A percentile compares a stretch with the other conserved stretches of the same genome.
These are phyloP conservation scores for Ceratocystis cacaofunesta DNA, from an alignment of 2,329 filamentous ascomycete genomes.

Conservation along the genomic window DNA sequence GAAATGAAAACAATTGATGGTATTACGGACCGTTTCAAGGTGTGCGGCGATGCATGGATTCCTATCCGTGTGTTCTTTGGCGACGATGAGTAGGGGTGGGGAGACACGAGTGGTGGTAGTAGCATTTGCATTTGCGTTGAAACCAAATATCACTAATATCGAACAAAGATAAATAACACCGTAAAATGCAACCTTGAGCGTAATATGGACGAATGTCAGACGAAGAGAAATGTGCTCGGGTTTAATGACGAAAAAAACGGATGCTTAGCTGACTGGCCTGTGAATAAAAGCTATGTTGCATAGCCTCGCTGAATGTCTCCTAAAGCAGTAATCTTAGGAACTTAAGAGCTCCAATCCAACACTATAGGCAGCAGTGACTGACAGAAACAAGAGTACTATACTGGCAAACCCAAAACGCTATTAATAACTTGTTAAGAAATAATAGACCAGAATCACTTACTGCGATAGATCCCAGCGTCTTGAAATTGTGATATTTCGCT, in stretches of 20 bases:
- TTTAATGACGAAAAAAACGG: too few relatives aligned
- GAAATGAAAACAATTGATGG: constrained; percentile 55
- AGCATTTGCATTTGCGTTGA: not conserved
- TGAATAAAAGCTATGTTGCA: too few relatives aligned
- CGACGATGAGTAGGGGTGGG: constrained; percentile 50
- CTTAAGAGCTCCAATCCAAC: too few relatives aligned
- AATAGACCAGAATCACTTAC: not conserved
- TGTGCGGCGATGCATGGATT: constrained; percentile 60
- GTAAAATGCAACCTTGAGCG: not conserved
- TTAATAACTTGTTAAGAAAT: not conserved
- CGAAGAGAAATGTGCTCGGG: too few relatives aligned
- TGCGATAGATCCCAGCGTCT: too few relatives aligned
- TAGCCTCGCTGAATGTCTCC: too few relatives aligned
- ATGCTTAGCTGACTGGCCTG: too few relatives aligned
- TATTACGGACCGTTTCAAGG: constrained; percentile 66
- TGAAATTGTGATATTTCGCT: too few relatives aligned
- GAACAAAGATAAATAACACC: not conserved
- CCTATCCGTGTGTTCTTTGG: constrained; percentile 71
- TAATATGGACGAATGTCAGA: too few relatives aligned
- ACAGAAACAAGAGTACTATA: not conserved
- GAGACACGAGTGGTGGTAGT: not conserved
- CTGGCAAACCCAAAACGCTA: not conserved
- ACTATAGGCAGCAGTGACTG: not conserved
- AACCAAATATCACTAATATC: not conserved
- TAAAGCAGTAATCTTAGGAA: too few relatives aligned